A percentile compares a stretch with the other conserved stretches of the same genome.
Evolutionary conservation across 2,329 filamentous ascomycete species (phyloP).

Genomic region (Trichoderma atroviride): DNA sequence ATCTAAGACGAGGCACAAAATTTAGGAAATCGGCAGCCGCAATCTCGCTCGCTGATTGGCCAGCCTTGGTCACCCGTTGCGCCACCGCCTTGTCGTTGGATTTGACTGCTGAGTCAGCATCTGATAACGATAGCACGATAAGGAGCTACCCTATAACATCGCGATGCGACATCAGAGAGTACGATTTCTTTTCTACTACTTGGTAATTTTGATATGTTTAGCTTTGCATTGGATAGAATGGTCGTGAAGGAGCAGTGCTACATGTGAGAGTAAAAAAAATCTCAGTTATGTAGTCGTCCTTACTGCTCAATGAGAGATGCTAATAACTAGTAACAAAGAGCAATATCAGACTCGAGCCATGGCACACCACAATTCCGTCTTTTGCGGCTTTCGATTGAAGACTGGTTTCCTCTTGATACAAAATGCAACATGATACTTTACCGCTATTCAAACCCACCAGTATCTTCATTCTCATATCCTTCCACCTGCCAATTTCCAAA

Average conservation of each 20-base stretch:
- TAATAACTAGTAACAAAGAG: not conserved
- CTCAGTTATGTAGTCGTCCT: not conserved
- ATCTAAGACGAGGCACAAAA: slow-evolving; percentile 26
- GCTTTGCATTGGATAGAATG: rapidly evolving
- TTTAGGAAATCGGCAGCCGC: slow-evolving; percentile 21
- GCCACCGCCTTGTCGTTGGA: slow-evolving; percentile 10
- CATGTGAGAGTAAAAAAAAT: no score
- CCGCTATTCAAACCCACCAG: not conserved
- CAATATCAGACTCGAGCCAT: not conserved
- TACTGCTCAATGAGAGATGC: not conserved
- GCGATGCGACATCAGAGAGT: not conserved
- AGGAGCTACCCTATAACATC: not conserved
- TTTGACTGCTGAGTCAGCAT: slow-evolving; percentile 20
- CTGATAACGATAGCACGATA: not conserved
- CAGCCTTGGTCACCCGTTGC: not conserved
- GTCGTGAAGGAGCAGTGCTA: not conserved
- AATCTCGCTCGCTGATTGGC: slow-evolving; percentile 3
- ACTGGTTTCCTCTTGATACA: not conserved
- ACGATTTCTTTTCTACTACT: not conserved
- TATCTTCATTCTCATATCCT: not conserved
- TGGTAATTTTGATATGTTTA: not conserved
- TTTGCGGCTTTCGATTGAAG: not conserved
- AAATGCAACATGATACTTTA: not conserved
- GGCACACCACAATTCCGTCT: not conserved
- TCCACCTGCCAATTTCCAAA: not conserved